phyloP scores from a whole-genome alignment of 108 stramenopile genomes.

The Nitzschia putrida region DNA sequence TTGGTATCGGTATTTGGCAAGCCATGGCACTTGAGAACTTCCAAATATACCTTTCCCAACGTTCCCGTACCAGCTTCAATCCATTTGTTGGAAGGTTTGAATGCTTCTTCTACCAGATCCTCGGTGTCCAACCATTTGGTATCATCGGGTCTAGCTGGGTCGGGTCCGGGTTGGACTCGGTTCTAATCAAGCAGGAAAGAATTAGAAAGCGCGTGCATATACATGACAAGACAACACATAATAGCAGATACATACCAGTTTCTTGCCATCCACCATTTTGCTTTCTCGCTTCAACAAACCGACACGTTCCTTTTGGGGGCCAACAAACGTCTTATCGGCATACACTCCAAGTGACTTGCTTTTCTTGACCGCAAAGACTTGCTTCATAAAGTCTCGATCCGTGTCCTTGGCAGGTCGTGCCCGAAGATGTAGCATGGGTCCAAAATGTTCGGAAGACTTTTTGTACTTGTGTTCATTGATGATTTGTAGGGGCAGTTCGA shows the following conservation, averaged over 20 bases:
- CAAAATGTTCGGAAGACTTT: background rate
- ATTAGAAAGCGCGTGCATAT: background rate
- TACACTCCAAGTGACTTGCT: constrained; percentile 31
- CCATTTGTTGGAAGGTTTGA: constrained; percentile 59
- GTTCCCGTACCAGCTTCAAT: constrained; percentile 63
- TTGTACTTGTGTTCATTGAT: constrained; percentile 8
- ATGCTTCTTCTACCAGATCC: constrained; percentile 44
- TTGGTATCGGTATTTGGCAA: constrained; percentile 54
- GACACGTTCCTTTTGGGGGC: constrained; percentile 14
- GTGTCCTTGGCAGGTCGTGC: constrained; percentile 21
- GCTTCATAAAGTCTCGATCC: constrained; percentile 24
- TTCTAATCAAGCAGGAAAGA: constrained; percentile 17
- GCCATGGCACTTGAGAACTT: constrained; percentile 61
- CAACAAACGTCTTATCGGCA: constrained; percentile 28
- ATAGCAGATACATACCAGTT: constrained; percentile 5
- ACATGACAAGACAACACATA: background rate
- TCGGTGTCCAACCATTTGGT: constrained; percentile 64
- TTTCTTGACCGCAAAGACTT: constrained; percentile 14
- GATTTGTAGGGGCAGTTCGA: constrained; percentile 23
- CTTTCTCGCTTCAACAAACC: constrained; percentile 18
- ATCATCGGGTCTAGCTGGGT: constrained; percentile 53
- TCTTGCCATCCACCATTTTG: constrained; percentile 23
- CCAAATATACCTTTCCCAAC: constrained; percentile 62
- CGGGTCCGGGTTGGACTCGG: constrained; percentile 64
- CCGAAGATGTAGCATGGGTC: constrained; percentile 18